Evolutionary conservation across 1,139 yeast species (phyloP).

Genomic region (Dujonia santamariae): DNA sequence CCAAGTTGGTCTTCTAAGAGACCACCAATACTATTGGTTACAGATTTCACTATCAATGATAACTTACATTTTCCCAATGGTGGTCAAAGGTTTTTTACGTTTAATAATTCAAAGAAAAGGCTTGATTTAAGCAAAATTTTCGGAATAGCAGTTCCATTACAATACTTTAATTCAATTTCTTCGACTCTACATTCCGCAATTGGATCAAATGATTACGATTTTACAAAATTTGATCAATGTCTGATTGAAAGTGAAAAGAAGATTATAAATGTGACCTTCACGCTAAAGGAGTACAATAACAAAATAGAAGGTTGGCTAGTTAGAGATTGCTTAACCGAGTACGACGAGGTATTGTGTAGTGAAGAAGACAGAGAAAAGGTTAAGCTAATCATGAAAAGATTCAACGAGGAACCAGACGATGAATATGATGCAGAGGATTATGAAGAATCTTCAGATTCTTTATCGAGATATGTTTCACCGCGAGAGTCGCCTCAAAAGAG

Average conservation of each 20-base stretch:
- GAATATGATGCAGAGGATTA: no score
- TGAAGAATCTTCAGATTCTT: no score
- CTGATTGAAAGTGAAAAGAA: slow-evolving; percentile 14
- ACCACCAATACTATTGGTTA: slow-evolving; percentile 16
- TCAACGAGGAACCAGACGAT: background rate
- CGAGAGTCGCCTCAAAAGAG: background rate
- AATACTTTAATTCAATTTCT: background rate
- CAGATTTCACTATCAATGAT: slow-evolving; percentile 17
- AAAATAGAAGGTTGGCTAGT: slow-evolving; percentile 10
- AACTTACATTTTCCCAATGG: slow-evolving; percentile 6
- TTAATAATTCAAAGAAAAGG: slow-evolving; percentile 1
- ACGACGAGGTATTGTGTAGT: no score
- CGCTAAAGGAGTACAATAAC: slow-evolving; percentile 12
- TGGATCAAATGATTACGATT: slow-evolving; percentile 9
- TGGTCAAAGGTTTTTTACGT: slow-evolving; percentile 6
- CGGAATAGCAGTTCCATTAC: slow-evolving; percentile 5
- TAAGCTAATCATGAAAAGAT: background rate
- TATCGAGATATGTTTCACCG: no score
- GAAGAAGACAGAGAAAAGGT: background rate
- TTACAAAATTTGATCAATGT: slow-evolving; percentile 10
- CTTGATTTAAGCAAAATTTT: slow-evolving; percentile 2
- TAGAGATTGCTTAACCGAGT: no score
- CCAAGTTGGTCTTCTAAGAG: slow-evolving; percentile 12
- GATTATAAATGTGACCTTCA: slow-evolving; percentile 12
- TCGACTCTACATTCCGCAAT: background rate